Percentiles rank a stretch among this genome's conserved stretches.
Conservation (phyloP, 495 filamentous ascomycete species). For the Penicillium nucicola region DNA sequence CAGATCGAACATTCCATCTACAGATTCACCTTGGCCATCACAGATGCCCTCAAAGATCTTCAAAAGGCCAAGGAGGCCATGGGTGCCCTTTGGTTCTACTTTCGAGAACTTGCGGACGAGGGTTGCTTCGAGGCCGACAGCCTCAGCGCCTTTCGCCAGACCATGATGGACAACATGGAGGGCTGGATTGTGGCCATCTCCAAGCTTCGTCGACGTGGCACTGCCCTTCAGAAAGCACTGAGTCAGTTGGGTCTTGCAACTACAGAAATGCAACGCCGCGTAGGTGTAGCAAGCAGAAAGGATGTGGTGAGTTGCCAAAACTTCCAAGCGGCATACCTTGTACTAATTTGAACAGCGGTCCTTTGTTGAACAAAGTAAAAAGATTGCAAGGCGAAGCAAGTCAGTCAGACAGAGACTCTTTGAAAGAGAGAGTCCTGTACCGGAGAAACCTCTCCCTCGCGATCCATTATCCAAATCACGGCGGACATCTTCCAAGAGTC, state of each 20-base stretch:
- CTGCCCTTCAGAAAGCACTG: constrained; percentile 56
- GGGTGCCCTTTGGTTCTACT: constrained; percentile 71
- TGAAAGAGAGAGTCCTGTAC: constrained; percentile 11
- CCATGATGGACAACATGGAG: constrained; percentile 81
- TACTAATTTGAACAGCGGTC: constrained; percentile 20
- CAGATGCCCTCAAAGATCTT: constrained; percentile 74
- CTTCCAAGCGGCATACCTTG: not conserved
- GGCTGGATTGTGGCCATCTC: constrained; percentile 78
- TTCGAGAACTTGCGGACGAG: constrained; percentile 58
- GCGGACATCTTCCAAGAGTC: not conserved
- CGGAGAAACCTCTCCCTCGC: constrained; percentile 35
- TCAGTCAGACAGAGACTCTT: constrained; percentile 25
- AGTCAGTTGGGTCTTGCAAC: constrained; percentile 64
- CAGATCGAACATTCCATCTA: constrained; percentile 86
- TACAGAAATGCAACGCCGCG: constrained; percentile 73
- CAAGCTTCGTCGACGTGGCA: constrained; percentile 63
- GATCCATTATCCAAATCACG: constrained; percentile 24
- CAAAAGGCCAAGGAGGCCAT: constrained; percentile 73
- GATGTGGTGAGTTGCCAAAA: constrained; percentile 37
- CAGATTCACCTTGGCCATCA: constrained; percentile 69
- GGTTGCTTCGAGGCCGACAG: constrained; percentile 44
- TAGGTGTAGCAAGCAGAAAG: constrained; percentile 68
- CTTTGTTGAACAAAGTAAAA: constrained; percentile 12
- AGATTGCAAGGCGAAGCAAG: constrained; percentile 10
- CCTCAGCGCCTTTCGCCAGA: constrained; percentile 63